phyloP scores from a whole-genome alignment of 148 eudicot genomes.

The Polygonum aviculare region DNA sequence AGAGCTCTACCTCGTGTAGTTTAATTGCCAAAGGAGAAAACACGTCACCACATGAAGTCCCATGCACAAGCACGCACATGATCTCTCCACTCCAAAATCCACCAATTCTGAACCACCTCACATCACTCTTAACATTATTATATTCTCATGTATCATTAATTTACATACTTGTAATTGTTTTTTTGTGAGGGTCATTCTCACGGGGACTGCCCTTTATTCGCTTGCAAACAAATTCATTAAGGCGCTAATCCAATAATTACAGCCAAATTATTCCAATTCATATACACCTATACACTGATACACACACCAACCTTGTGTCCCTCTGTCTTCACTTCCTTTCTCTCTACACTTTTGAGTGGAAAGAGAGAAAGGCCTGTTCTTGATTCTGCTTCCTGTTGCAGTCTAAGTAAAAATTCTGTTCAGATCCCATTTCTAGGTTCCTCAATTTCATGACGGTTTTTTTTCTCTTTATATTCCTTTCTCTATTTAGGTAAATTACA shows the following conservation, averaged over 20 bases:
- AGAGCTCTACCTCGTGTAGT: too few species aligned
- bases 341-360: neutral
- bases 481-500: too few species aligned
- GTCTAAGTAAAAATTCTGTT: neutral
- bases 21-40: too few species aligned
- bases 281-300: neutral
- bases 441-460: neutral
- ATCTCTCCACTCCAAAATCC: neutral
- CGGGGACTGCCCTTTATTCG: neutral
- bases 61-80: neutral
- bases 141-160: neutral
- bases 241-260: constrained; percentile 1
- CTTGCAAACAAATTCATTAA: constrained; percentile 11
- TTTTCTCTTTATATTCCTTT: neutral
- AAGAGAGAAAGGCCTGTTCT: neutral
- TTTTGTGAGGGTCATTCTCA: neutral
- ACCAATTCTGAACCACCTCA: neutral
- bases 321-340: neutral
- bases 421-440: neutral
- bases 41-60: neutral
- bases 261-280: constrained; percentile 4
- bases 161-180: neutral
- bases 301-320: constrained; percentile 6
- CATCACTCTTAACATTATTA: neutral
- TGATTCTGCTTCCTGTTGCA: constrained; percentile 6